Conservation (phyloP, 805 yeast genomes). For the Candida insectorum region DNA sequence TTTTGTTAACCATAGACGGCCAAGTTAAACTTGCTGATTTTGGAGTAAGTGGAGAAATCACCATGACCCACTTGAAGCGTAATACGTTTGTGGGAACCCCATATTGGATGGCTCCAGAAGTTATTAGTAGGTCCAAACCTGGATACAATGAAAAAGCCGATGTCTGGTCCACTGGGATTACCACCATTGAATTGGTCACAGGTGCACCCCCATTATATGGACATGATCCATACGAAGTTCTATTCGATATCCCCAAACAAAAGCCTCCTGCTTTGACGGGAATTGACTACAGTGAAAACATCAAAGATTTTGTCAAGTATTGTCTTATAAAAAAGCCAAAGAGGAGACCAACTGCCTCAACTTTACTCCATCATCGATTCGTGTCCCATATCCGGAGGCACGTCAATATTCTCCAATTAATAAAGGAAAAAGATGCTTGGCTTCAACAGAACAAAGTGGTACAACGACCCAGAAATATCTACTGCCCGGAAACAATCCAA, state of each 20-base stretch:
- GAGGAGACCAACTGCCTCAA: conserved; percentile 58
- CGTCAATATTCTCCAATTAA: conserved; percentile 28
- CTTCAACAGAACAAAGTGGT: conserved; percentile 19
- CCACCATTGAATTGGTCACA: conserved; percentile 77
- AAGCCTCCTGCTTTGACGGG: conserved; percentile 61
- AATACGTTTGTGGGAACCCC: conserved; percentile 93
- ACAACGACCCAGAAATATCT: conserved; percentile 6
- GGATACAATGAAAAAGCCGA: conserved; percentile 88
- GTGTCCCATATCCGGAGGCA: conserved; percentile 35
- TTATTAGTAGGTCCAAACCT: conserved; percentile 47
- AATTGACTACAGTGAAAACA: conserved; percentile 40
- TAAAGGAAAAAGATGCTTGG: conserved; percentile 39
- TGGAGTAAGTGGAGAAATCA: conserved; percentile 86
- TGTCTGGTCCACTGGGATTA: conserved; percentile 95
- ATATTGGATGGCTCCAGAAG: conserved; percentile 99
- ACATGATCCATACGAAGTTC: conserved; percentile 71
- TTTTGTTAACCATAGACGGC: conserved; percentile 67
- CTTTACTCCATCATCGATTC: conserved; percentile 54
- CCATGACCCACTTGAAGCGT: conserved; percentile 48
- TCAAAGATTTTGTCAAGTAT: conserved; percentile 60
- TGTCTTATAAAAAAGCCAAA: conserved; percentile 70
- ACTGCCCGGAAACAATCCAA: too few relatives aligned
- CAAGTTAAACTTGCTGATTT: conserved; percentile 83
- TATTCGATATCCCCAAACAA: conserved; percentile 63
- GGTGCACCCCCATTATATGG: conserved; percentile 81